phyloP scores from a whole-genome alignment of 2,329 filamentous ascomycete species.

The Talaromyces sp. region DNA sequence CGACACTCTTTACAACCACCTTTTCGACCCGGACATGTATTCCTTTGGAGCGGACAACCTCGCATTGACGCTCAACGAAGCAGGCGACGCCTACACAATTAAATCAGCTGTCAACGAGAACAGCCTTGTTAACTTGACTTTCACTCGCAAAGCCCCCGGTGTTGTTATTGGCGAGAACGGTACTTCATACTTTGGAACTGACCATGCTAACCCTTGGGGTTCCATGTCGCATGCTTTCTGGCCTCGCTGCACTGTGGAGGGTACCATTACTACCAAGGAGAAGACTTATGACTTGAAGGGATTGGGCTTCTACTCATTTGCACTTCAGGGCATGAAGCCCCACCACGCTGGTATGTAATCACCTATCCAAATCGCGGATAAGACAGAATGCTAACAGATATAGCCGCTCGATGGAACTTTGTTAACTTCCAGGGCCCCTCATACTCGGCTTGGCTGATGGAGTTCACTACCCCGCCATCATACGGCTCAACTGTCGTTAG shows the following conservation, averaged over 20 bases:
- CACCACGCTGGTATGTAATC: constrained; percentile 73
- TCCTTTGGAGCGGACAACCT: constrained; percentile 84
- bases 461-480: constrained; percentile 89
- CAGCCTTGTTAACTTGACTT: constrained; percentile 79
- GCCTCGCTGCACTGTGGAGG: constrained; percentile 80
- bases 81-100: constrained; percentile 79
- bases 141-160: constrained; percentile 73
- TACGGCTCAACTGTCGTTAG: constrained; percentile 83
- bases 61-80: constrained; percentile 80
- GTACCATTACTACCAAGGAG: constrained; percentile 78
- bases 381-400: background rate
- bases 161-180: constrained; percentile 84
- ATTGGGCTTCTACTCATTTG: constrained; percentile 75
- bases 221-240: constrained; percentile 91
- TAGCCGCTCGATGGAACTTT: constrained; percentile 88
- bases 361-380: too few species aligned
- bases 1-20: constrained; percentile 72
- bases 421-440: constrained; percentile 83
- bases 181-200: constrained; percentile 80
- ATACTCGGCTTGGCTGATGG: constrained; percentile 90
- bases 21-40: constrained; percentile 79
- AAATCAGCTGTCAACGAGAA: constrained; percentile 83
- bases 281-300: constrained; percentile 81
- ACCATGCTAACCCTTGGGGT: constrained; percentile 84
- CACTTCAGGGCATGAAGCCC: constrained; percentile 97